Evolutionary conservation across 2,329 filamentous ascomycete species (phyloP), one percentile per base, ranked within the genome.

Genomic region (Diaporthe aspalathi): DNA sequence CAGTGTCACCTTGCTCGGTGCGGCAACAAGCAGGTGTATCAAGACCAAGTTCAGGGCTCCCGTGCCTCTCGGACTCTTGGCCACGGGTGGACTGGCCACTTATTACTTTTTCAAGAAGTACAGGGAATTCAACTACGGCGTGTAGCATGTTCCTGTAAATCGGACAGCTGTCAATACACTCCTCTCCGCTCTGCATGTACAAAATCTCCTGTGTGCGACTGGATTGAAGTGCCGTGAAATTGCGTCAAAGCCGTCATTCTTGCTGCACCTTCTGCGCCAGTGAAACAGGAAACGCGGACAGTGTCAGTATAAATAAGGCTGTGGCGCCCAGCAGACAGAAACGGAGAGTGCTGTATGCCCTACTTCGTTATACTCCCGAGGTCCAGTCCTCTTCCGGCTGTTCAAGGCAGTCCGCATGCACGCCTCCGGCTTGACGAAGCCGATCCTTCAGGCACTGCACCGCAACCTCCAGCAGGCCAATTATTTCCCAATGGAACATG

Each of bases 61-160:
- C 12, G 78, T 82, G 5, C 80, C 82, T 0, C 71, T 83, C 32
- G 79, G 75, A 2, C 76, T 83, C 7, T 78, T 77, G 7, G 77
- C 76, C 5, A 77, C 74, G 0, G 82, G 82, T 49, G 76, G 75
- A 38, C 74, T 83, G 17, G 80, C 82, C 1, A 82, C 81, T 0
- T 83, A 74, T 45, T 83, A 83, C 73, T 83, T 83, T 73, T 79
- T 82, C 74, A 82, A 82, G 75, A 83, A 83, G 75, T 79, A 79
- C 67, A 78, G 79, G 35, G 82, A 83, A 71, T 83, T 83, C 71
- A 76, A 76, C 20, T 83, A 77, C n/a, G 81, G 81, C 12, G 81
- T 83, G 2, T 83, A 71, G 76, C 40, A 11, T 6, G 1, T n/a
- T 27, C 7, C 20, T n/a, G 7, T 7, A n/a, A 45, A 29, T 14